phyloP scores from a whole-genome alignment of 2,329 filamentous ascomycete species.

The Cercospora citrullina region DNA sequence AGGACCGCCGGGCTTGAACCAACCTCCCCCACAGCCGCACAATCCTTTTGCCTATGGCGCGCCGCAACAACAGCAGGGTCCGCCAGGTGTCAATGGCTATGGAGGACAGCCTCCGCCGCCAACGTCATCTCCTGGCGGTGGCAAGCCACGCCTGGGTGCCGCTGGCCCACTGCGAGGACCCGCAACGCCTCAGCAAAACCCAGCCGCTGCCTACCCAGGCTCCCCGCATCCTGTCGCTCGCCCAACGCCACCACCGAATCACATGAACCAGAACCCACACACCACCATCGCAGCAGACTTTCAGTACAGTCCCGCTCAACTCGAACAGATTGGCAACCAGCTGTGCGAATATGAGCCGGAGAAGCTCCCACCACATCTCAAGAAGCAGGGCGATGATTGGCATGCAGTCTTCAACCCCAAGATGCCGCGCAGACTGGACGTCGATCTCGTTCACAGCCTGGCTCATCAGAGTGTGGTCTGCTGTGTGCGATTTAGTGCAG shows the following conservation, averaged over 20 bases:
- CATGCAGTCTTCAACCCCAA: constrained; percentile 91
- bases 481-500: constrained; percentile 93
- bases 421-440: constrained; percentile 84
- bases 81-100: constrained; percentile 66
- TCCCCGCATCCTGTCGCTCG: constrained; percentile 81
- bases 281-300: constrained; percentile 34
- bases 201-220: constrained; percentile 81
- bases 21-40: constrained; percentile 61
- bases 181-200: constrained; percentile 89
- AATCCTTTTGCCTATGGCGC: constrained; percentile 63
- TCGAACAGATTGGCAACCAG: constrained; percentile 61
- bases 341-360: constrained; percentile 87
- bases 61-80: constrained; percentile 64
- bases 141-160: constrained; percentile 56
- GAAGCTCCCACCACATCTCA: constrained; percentile 77
- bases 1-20: constrained; percentile 66
- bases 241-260: constrained; percentile 64
- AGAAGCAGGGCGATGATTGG: constrained; percentile 90
- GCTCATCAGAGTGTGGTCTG: constrained; percentile 95
- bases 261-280: constrained; percentile 29
- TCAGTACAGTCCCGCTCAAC: constrained; percentile 38
- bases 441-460: constrained; percentile 90
- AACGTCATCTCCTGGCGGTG: constrained; percentile 82
- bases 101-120: constrained; percentile 81
- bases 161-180: constrained; percentile 53